Base-by-base conservation (phyloP, 1,284 basidiomycete genomes). In the Xanthoconium separans region DNA sequence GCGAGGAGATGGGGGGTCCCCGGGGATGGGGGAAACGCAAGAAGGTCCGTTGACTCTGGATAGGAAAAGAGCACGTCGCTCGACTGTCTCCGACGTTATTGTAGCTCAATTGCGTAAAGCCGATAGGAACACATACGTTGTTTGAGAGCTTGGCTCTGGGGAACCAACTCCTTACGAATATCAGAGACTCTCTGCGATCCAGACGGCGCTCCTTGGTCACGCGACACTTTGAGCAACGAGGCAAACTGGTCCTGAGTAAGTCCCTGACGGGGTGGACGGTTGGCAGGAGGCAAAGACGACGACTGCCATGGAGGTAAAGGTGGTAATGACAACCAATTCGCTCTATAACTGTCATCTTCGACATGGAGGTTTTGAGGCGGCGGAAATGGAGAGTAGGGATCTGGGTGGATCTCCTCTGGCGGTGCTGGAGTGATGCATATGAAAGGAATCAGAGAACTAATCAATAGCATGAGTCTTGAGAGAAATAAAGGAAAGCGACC, bases 131-230 rank as follows among this genome's bases (percentile, higher is more conserved):
- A 59, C 83, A 57, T 68, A 91, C 89, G 72, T 70, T 90, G 86
- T 75, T 87, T 90, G 66, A 76, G 82, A 74, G 79, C 83, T 71
- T 90, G 87, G 46, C 77, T 79, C 70, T 85, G 88, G 56, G 87
- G 70, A 16, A 85, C 84, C 48, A 89, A 81, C 70, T 90, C 85
- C 71, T 84, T 88, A 59, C 85, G 82, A 53, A 91, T 77, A 71
- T 86, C 81, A 24, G 75, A 73, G 33, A 72, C 69, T 62, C 74
- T 81, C 71, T 78, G 84, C 45, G 69, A 69, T 36, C 76, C 76
- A 9, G 75, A 57, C 42, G 64, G 66, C 33, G 75, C 66, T 61
- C 78, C 80, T 59, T 81, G 75, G 58, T 84, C 81, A 63, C 76
- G 77, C 36, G 83, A 80, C 44, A 81, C 76, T 58, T 74, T 76